These are phyloP conservation scores for Cryptococcus maquisensis DNA, from an alignment of 1,284 basidiomycete genomes.

Conservation along the genomic window DNA sequence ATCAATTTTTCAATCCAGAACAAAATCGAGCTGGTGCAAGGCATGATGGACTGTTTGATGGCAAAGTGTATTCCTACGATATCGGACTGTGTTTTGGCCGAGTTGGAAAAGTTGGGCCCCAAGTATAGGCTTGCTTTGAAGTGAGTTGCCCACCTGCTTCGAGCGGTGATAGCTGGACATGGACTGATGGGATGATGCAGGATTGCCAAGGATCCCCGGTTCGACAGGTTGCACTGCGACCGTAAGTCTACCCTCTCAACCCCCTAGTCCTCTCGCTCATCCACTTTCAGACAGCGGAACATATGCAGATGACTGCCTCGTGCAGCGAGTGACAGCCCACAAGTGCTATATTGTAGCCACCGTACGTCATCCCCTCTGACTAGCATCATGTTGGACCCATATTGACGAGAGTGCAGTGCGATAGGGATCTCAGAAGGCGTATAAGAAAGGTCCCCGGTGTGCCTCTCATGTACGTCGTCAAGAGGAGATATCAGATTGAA, in stretches of 20 bases:
- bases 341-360: slow-evolving; percentile 98
- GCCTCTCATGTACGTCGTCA: slow-evolving; percentile 93
- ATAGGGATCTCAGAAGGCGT: slow-evolving; percentile 85
- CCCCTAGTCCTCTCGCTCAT: background rate
- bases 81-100: slow-evolving; percentile 96
- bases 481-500: slow-evolving; percentile 85
- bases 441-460: slow-evolving; percentile 92
- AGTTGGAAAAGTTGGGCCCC: slow-evolving; percentile 94
- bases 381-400: background rate
- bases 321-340: slow-evolving; percentile 89
- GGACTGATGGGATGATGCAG: slow-evolving; percentile 50
- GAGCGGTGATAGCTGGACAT: background rate
- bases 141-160: slow-evolving; percentile 54
- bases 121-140: slow-evolving; percentile 91
- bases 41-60: slow-evolving; percentile 99
- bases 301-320: slow-evolving; percentile 97
- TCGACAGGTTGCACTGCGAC: slow-evolving; percentile 86
- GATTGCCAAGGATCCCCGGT: slow-evolving; percentile 93
- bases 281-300: slow-evolving; percentile 67
- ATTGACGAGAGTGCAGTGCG: slow-evolving; percentile 55
- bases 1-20: slow-evolving; percentile 99
- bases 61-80: slow-evolving; percentile 99
- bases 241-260: slow-evolving; percentile 44
- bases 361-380: slow-evolving; percentile 31
- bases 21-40: slow-evolving; percentile 90